Conservation (phyloP, 2,329 filamentous ascomycete genomes). For the Delphinella strobiligena region DNA sequence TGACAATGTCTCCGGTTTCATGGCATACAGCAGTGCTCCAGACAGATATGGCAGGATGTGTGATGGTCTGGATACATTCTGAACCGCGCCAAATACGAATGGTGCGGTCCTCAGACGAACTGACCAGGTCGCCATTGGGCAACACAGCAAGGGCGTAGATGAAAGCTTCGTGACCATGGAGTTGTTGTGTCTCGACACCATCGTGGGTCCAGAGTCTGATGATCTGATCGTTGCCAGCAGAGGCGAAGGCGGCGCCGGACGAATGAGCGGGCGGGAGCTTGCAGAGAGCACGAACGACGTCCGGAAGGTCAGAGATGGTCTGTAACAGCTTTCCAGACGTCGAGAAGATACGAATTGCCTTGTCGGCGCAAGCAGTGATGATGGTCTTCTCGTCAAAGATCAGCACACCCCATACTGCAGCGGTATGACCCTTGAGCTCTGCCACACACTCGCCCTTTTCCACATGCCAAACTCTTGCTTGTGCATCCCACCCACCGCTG, state of each 20-base stretch:
- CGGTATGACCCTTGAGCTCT: conserved; percentile 63
- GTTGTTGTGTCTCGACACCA: conserved; percentile 61
- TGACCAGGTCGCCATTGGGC: conserved; percentile 78
- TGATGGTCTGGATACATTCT: conserved; percentile 87
- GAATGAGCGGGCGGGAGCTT: conserved; percentile 63
- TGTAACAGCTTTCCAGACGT: conserved; percentile 50
- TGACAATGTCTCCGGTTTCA: conserved; percentile 83
- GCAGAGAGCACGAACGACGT: conserved; percentile 81
- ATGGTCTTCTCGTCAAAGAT: conserved; percentile 69
- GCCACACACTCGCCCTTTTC: conserved; percentile 70
- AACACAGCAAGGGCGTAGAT: conserved; percentile 75
- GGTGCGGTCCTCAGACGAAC: conserved; percentile 88
- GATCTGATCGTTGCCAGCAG: conserved; percentile 82
- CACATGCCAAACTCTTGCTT: conserved; percentile 77
- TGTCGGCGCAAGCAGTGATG: conserved; percentile 75
- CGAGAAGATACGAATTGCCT: conserved; percentile 74
- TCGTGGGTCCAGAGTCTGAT: conserved; percentile 78
- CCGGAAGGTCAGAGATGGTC: conserved; percentile 57
- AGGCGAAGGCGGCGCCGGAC: conserved; percentile 84
- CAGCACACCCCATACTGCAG: conserved; percentile 83
- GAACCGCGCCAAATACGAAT: conserved; percentile 75
- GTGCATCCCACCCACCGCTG: conserved; percentile 88
- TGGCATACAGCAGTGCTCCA: conserved; percentile 80
- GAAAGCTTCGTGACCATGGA: conserved; percentile 86
- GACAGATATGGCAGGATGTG: conserved; percentile 90